A percentile compares a stretch with the other conserved stretches of the same genome.
Conservation (phyloP, 2,329 filamentous ascomycete species). For the Penicillium sp. region DNA sequence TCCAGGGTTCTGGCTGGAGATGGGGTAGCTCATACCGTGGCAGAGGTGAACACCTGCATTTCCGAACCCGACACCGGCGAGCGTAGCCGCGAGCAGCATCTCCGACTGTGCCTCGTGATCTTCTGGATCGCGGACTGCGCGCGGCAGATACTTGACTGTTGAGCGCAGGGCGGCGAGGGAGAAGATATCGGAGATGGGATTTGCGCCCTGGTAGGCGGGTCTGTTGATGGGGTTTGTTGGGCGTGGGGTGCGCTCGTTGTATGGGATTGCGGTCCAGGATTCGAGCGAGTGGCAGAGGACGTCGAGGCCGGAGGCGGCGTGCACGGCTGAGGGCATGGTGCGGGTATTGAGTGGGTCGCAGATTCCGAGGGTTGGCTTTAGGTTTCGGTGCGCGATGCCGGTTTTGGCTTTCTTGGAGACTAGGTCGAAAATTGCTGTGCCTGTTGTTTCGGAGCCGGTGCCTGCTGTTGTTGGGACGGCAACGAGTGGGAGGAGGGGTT, state of each 20-base stretch:
- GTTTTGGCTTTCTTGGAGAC: slow-evolving; percentile 89
- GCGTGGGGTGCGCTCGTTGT: slow-evolving; percentile 76
- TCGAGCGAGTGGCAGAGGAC: slow-evolving; percentile 94
- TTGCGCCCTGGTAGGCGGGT: slow-evolving; percentile 94
- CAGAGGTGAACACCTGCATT: slow-evolving; percentile 93
- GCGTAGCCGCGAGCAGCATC: slow-evolving; percentile 91
- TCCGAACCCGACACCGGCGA: slow-evolving; percentile 94
- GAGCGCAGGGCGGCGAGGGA: slow-evolving; percentile 77
- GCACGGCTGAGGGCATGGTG: slow-evolving; percentile 93
- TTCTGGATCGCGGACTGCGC: slow-evolving; percentile 81
- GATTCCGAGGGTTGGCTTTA: slow-evolving; percentile 93
- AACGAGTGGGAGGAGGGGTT: slow-evolving; percentile 69
- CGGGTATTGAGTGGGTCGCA: slow-evolving; percentile 82
- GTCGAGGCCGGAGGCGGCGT: slow-evolving; percentile 86
- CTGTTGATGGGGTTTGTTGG: slow-evolving; percentile 86
- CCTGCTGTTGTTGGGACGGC: slow-evolving; percentile 83
- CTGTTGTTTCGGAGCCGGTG: slow-evolving; percentile 90
- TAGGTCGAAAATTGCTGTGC: slow-evolving; percentile 96
- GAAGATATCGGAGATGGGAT: slow-evolving; percentile 97
- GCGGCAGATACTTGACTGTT: slow-evolving; percentile 88
- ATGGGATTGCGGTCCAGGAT: slow-evolving; percentile 97
- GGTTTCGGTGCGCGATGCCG: slow-evolving; percentile 87
- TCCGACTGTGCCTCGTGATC: slow-evolving; percentile 89
- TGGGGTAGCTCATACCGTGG: slow-evolving; percentile 95
- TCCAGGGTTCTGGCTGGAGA: slow-evolving; percentile 88